Percentiles rank a stretch among this genome's conserved stretches.
These are phyloP conservation scores for Tillandsia fasciculata DNA, from an alignment of 176 grass and related monocot genomes.

Conservation along the genomic window DNA sequence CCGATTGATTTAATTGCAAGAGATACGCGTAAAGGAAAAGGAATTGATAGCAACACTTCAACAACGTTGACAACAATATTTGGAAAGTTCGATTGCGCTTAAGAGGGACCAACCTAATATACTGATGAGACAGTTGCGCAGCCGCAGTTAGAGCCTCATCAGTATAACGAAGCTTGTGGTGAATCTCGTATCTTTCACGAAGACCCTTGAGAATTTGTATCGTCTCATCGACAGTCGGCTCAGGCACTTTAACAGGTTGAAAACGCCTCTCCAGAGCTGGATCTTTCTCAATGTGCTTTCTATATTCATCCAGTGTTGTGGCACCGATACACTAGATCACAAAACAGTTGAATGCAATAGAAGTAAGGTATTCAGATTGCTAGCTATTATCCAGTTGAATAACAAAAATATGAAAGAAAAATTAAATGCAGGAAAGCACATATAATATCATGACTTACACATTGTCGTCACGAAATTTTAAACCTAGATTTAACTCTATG, in stretches of 20 bases:
- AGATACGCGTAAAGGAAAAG: slow-evolving; percentile 1
- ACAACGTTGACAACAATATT: background rate
- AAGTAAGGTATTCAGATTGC: background rate
- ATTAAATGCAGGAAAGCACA: no score
- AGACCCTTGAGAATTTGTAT: slow-evolving; percentile 88
- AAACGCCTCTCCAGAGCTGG: slow-evolving; percentile 89
- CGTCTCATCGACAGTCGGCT: slow-evolving; percentile 90
- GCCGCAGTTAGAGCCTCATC: slow-evolving; percentile 68
- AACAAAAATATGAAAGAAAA: no score
- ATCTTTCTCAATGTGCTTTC: slow-evolving; percentile 93
- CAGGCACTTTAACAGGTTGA: slow-evolving; percentile 93
- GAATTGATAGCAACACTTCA: background rate
- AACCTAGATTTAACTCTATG: no score
- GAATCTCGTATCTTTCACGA: slow-evolving; percentile 81
- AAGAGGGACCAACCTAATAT: slow-evolving; percentile 52
- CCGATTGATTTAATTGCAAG: no score
- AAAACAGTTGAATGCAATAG: background rate
- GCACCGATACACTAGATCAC: slow-evolving; percentile 75
- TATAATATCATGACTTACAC: no score
- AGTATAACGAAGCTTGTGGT: slow-evolving; percentile 87
- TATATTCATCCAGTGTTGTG: slow-evolving; percentile 90
- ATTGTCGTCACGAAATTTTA: no score
- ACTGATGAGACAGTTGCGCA: slow-evolving; percentile 80
- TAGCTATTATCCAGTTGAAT: background rate
- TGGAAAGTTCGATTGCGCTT: background rate